Conservation (phyloP, 345 rosid genomes). For the Salix brachista region DNA sequence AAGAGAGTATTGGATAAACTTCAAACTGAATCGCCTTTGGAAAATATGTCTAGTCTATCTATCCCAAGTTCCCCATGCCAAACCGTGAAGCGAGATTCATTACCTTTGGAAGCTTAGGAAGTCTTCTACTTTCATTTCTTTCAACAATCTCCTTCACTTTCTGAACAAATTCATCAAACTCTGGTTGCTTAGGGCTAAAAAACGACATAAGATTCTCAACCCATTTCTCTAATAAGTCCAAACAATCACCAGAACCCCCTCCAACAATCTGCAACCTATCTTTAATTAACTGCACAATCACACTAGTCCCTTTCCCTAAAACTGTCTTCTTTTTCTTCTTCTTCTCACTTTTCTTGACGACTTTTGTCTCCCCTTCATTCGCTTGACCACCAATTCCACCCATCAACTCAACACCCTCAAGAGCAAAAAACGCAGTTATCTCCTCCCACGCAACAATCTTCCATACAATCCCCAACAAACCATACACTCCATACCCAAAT, state of each 20-base stretch:
- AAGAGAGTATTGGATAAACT: background rate
- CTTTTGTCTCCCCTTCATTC: constrained; percentile 35
- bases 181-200: constrained; percentile 45
- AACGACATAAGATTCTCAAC: constrained; percentile 38
- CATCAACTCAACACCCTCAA: constrained; percentile 53
- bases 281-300: constrained; percentile 59
- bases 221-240: constrained; percentile 35
- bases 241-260: constrained; percentile 26
- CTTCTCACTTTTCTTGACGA: constrained; percentile 56
- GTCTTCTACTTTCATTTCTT: constrained; percentile 85
- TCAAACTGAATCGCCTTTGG: too few species aligned
- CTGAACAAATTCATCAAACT: constrained; percentile 44
- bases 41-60: too few species aligned
- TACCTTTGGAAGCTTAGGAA: constrained; percentile 95
- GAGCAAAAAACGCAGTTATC: constrained; percentile 50
- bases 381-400: constrained; percentile 27
- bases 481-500: constrained; percentile 49
- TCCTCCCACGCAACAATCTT: constrained; percentile 78
- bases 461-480: constrained; percentile 48
- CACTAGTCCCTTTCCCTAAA: constrained; percentile 69
- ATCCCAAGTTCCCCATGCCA: too few species aligned
- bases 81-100: background rate
- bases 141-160: constrained; percentile 73
- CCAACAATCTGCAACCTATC: constrained; percentile 35
- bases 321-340: constrained; percentile 59